A percentile compares a stretch with the other conserved stretches of the same genome.
Conservation (phyloP, 192 early-diverging fungal species). For the Phlyctochytrium bullatum region DNA sequence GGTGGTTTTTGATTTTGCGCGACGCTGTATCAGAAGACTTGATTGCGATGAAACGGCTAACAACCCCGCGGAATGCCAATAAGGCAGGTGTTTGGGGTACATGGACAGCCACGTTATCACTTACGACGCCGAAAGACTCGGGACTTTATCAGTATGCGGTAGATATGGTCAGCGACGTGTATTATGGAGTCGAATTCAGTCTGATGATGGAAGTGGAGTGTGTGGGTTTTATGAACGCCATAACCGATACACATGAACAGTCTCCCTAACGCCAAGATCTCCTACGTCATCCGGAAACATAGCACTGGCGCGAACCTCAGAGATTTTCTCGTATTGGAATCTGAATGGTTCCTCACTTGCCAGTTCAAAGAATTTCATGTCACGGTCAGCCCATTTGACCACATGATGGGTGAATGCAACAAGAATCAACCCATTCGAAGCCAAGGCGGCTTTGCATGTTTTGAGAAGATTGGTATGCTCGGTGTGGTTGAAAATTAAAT, state of each 20-base stretch:
- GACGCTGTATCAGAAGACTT: conserved; percentile 64
- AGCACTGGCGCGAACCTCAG: conserved; percentile 63
- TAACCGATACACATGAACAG: conserved; percentile 76
- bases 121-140: conserved; percentile 60
- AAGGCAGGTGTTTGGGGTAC: conserved; percentile 12
- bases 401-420: conserved; percentile 85
- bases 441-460: conserved; percentile 62
- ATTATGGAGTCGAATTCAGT: conserved; percentile 52
- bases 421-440: conserved; percentile 52
- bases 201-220: not conserved
- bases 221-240: not conserved
- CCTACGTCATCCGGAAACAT: conserved; percentile 92
- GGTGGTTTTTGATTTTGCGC: conserved; percentile 89
- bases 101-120: conserved; percentile 47
- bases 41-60: conserved; percentile 76
- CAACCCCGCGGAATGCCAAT: conserved; percentile 44
- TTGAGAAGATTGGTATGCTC: conserved; percentile 74
- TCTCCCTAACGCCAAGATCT: conserved; percentile 70
- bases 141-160: conserved; percentile 61
- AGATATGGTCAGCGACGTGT: conserved; percentile 73
- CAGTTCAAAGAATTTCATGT: conserved; percentile 80
- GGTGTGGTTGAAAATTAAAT: conserved; percentile 86
- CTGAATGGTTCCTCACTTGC: conserved; percentile 62
- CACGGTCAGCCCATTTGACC: conserved; percentile 72
- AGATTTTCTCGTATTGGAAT: conserved; percentile 66